A percentile compares a stretch with the other conserved stretches of the same genome.
phyloP scores from a whole-genome alignment of 2,329 filamentous ascomycete species.

The Xylariomycetidae sp. region DNA sequence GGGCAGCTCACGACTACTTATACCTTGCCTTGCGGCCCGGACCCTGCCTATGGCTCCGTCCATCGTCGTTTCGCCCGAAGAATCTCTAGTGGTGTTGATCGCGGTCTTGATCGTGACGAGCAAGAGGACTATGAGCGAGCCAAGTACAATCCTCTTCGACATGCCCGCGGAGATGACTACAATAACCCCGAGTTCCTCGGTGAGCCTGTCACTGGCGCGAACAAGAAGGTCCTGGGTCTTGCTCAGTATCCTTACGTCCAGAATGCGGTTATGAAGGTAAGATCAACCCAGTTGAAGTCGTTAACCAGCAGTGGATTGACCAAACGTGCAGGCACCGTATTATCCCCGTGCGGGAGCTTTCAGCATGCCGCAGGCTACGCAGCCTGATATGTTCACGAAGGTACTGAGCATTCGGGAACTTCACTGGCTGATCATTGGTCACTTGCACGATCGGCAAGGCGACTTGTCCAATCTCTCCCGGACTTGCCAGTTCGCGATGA shows the following conservation, averaged over 20 bases:
- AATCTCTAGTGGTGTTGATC: neutral
- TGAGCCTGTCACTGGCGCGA: neutral
- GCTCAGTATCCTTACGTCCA: slow-evolving; percentile 8
- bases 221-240: slow-evolving; percentile 5
- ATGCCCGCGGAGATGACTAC: slow-evolving; percentile 4
- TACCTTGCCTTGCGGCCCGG: no score
- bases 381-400: slow-evolving; percentile 6
- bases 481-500: slow-evolving; percentile 15
- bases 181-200: slow-evolving; percentile 6
- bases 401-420: slow-evolving; percentile 16
- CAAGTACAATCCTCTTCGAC: slow-evolving; percentile 15
- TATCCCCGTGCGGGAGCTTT: slow-evolving; percentile 5
- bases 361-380: slow-evolving; percentile 1
- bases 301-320: neutral
- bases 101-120: neutral
- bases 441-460: slow-evolving; percentile 10
- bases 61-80: neutral
- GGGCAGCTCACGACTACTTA: no score
- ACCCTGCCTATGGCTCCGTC: neutral
- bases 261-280: slow-evolving; percentile 7
- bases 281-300: neutral
- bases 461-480: slow-evolving; percentile 16
- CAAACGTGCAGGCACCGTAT: slow-evolving; percentile 4
- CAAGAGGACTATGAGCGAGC: slow-evolving; percentile 12
- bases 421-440: slow-evolving; percentile 5